These are phyloP conservation scores for Euphorbia schlechtendalii DNA, from an alignment of 441 rosid species.

Conservation along the genomic window DNA sequence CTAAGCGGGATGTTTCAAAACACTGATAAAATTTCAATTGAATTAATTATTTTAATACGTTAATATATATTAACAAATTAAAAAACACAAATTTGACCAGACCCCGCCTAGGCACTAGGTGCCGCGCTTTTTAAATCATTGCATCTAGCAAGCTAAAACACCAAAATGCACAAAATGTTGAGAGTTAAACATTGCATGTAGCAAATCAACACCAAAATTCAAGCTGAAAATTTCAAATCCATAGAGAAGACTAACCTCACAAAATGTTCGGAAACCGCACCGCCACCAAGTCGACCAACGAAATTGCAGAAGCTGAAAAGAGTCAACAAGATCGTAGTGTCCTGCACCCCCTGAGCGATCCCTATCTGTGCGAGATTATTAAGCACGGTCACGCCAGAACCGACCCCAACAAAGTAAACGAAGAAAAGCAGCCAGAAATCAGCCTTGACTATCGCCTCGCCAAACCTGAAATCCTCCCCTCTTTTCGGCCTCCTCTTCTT, in stretches of 20 bases:
- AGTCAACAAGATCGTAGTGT: conserved; percentile 60
- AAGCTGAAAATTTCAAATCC: not conserved
- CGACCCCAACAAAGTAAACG: conserved; percentile 78
- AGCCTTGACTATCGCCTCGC: conserved; percentile 72
- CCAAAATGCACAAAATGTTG: not conserved
- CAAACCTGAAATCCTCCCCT: conserved; percentile 87
- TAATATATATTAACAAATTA: too few relatives aligned
- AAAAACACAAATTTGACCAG: too few relatives aligned
- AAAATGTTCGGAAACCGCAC: conserved; percentile 78
- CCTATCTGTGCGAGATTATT: conserved; percentile 97
- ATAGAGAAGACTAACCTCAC: conserved; percentile 47
- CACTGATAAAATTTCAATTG: too few relatives aligned
- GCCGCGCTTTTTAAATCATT: too few relatives aligned
- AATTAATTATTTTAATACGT: too few relatives aligned
- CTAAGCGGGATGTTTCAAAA: too few relatives aligned
- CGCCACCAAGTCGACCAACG: conserved; percentile 81
- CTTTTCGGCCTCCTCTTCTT: conserved; percentile 79
- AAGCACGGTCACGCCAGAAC: conserved; percentile 84
- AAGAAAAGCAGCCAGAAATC: conserved; percentile 95
- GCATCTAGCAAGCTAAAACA: not conserved
- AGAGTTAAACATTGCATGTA: not conserved
- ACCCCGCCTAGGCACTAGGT: too few relatives aligned
- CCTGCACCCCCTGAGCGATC: conserved; percentile 48
- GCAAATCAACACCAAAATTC: not conserved
- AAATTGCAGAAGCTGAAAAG: conserved; percentile 87